Evolutionary conservation across 371 early-diverging fungal genomes (phyloP).

Genomic region (Mortierella sp.): DNA sequence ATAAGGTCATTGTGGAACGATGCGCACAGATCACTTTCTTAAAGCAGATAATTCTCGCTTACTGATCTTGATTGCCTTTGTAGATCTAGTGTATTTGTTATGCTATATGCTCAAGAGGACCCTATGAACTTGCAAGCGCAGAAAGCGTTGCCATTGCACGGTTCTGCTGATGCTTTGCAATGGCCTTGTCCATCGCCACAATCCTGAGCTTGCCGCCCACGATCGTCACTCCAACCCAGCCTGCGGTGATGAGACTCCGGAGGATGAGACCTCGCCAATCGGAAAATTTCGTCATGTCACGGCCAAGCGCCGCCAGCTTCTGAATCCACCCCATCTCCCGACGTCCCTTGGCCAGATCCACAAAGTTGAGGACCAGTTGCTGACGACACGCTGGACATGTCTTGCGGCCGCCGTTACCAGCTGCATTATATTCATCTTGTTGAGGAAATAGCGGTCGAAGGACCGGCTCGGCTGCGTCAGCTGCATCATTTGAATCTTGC

Average conservation of each 20-base stretch:
- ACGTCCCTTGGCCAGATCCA: slow-evolving; percentile 48
- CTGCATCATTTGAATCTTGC: slow-evolving; percentile 5
- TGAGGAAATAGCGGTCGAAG: slow-evolving; percentile 43
- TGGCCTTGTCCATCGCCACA: slow-evolving; percentile 45
- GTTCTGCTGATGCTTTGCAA: slow-evolving; percentile 42
- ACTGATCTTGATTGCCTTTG: neutral
- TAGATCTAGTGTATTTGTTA: neutral
- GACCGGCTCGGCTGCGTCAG: slow-evolving; percentile 33
- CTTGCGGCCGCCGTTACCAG: slow-evolving; percentile 38
- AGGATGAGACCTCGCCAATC: slow-evolving; percentile 50
- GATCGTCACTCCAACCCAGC: slow-evolving; percentile 54
- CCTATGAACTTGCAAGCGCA: slow-evolving; percentile 8
- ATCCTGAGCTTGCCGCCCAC: slow-evolving; percentile 50
- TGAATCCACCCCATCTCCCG: slow-evolving; percentile 42
- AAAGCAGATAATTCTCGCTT: neutral
- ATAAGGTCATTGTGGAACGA: too few species aligned
- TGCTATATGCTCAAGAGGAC: neutral
- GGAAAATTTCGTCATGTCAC: slow-evolving; percentile 50
- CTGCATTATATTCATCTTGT: slow-evolving; percentile 26
- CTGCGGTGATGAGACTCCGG: slow-evolving; percentile 44
- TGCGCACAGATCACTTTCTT: neutral
- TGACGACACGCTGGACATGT: slow-evolving; percentile 54
- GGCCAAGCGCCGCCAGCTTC: slow-evolving; percentile 30
- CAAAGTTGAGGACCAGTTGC: slow-evolving; percentile 46
- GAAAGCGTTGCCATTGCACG: slow-evolving; percentile 39